These are phyloP conservation scores for Selenicereus undatus DNA, from an alignment of 148 eudicot genomes.

Conservation along the genomic window DNA sequence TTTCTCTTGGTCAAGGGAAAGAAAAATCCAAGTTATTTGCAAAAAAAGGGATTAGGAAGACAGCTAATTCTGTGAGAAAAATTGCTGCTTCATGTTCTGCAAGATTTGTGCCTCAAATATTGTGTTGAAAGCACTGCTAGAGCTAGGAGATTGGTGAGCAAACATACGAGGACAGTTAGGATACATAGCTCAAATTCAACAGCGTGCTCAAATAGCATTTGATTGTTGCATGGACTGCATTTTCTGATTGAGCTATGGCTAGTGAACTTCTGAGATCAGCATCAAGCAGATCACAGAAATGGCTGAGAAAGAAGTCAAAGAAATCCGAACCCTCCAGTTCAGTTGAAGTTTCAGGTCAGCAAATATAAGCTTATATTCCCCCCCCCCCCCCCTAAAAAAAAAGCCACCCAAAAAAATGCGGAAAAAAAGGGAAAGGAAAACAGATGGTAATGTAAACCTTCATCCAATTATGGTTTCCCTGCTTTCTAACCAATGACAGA, in stretches of 20 bases:
- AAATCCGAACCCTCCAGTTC: constrained; percentile 35
- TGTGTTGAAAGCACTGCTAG: not conserved
- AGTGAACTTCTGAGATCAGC: constrained; percentile 35
- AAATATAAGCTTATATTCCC: not conserved
- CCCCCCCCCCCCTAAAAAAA: not conserved
- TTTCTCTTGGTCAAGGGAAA: not conserved
- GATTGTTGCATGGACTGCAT: constrained; percentile 23
- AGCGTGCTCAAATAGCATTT: not conserved
- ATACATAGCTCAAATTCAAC: not conserved
- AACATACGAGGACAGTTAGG: not conserved
- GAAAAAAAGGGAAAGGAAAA: not conserved
- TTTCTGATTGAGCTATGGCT: constrained; percentile 33
- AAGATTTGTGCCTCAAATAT: constrained; percentile 8
- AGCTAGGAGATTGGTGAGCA: not conserved
- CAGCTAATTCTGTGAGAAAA: not conserved
- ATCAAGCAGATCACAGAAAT: constrained; percentile 34
- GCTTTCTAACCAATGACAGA: too few species aligned
- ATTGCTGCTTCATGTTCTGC: not conserved
- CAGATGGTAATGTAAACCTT: not conserved
- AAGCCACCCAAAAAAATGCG: not conserved
- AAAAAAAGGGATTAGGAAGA: too few species aligned
- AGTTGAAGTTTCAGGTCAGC: constrained; percentile 49
- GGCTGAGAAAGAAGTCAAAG: constrained; percentile 56
- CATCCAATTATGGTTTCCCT: not conserved
- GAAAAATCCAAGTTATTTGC: not conserved